Percentiles rank a stretch among this genome's conserved stretches.
phyloP scores from a whole-genome alignment of 2,329 filamentous ascomycete species.

The Aspergillus sp. region DNA sequence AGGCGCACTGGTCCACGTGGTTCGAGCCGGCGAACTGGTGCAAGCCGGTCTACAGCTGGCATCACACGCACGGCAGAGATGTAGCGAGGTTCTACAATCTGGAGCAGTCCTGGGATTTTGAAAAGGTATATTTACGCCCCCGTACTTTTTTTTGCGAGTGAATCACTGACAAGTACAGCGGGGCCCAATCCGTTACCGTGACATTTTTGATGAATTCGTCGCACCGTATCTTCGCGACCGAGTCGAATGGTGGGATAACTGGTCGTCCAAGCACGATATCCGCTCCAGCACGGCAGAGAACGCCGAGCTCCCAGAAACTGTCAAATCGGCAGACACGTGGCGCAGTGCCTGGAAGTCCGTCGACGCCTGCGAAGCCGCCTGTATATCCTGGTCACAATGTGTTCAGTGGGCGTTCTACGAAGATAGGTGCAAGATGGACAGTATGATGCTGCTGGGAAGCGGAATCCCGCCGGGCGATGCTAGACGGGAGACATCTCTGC shows the following conservation, averaged over 20 bases:
- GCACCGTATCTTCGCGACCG: constrained; percentile 19
- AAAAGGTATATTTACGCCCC: constrained; percentile 3
- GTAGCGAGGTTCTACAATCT: constrained; percentile 24
- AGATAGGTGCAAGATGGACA: constrained; percentile 27
- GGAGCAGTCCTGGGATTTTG: constrained; percentile 25
- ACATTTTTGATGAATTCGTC: constrained; percentile 24
- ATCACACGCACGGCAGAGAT: constrained; percentile 24
- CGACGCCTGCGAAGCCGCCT: constrained; percentile 25
- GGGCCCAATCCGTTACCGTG: constrained; percentile 20
- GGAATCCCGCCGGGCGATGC: constrained; percentile 21
- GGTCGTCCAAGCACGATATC: constrained; percentile 22
- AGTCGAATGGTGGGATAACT: constrained; percentile 26
- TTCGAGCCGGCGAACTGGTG: constrained; percentile 51
- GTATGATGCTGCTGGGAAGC: constrained; percentile 20
- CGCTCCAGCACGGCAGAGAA: constrained; percentile 16
- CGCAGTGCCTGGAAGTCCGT: constrained; percentile 22
- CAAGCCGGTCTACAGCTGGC: constrained; percentile 45
- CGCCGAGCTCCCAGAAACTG: constrained; percentile 13
- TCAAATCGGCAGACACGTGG: constrained; percentile 15
- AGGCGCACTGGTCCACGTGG: constrained; percentile 20
- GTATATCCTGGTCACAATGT: constrained; percentile 22
- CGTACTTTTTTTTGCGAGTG: not conserved
- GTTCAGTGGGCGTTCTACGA: constrained; percentile 29
- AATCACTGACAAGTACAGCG: not conserved
- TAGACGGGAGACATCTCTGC: constrained; percentile 22